Percentiles rank a stretch among this genome's conserved stretches.
Conservation (phyloP, 345 rosid genomes). For the Punica granatum region DNA sequence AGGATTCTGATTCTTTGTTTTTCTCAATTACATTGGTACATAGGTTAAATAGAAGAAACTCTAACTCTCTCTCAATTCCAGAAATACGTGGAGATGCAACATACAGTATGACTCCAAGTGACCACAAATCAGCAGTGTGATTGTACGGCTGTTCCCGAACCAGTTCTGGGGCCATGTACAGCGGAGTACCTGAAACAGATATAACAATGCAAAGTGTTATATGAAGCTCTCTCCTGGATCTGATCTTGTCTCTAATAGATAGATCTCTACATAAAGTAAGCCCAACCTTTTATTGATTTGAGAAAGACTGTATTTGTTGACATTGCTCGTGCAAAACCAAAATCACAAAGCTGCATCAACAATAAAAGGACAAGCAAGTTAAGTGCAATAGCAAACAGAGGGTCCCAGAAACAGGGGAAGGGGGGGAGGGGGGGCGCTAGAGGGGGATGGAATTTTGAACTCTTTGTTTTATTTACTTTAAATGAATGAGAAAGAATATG, state of each 20-base stretch:
- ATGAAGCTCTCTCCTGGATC: not conserved
- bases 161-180: constrained; percentile 98
- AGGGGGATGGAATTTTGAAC: too few relatives aligned
- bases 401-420: not conserved
- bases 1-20: not conserved
- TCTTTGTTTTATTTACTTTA: not conserved
- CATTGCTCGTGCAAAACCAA: constrained; percentile 99
- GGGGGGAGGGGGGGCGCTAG: too few relatives aligned
- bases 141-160: constrained; percentile 96
- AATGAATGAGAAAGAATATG: not conserved
- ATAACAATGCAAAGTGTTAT: not conserved
- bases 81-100: constrained; percentile 10
- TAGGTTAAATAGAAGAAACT: not conserved
- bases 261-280: not conserved
- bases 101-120: constrained; percentile 97
- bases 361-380: constrained; percentile 11
- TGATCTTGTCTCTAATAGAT: not conserved
- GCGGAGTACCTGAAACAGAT: constrained; percentile 71
- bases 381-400: not conserved
- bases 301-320: constrained; percentile 93
- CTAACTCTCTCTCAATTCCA: not conserved
- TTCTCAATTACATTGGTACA: not conserved
- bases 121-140: constrained; percentile 98
- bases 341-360: constrained; percentile 78
- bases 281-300: constrained; percentile 85